Base-by-base conservation (phyloP, 768 basidiomycete genomes). In the Cystobasidiopsis lactophilus region DNA sequence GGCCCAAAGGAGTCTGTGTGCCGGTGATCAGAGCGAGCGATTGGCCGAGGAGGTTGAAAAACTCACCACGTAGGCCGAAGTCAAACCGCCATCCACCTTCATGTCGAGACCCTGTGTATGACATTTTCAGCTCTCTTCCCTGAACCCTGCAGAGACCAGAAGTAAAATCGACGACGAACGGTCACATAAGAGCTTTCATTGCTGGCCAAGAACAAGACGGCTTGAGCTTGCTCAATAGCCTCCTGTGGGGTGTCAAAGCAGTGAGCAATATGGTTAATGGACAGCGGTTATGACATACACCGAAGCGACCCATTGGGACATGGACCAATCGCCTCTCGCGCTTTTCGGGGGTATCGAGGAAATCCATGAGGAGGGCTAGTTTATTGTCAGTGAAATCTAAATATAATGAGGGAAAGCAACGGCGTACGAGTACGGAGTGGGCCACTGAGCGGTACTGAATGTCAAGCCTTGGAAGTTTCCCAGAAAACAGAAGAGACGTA, bases 311-410 rank as follows among this genome's bases (percentile, higher is more conserved):
- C 54, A 57, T 51, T 7, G 49, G 48, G 23, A 54, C 27, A 60
- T 88, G 85, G 21, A 85, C 78, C 65, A 95, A 65, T 43, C 93
- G 75, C 27, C 93, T 78, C 40, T 95, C 77, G 54, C 81, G 77
- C 71, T 96, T 96, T 73, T 98, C 93, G 41, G 79, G 72, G 19
- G 93, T 95, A 68, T 96, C 77, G 63, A 98, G 75, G 74, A 91
- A 98, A 67, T 96, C 80, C 93, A 98, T 98, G 27, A 98, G 73
- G 43, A 98, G 77, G 37, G 89, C 85, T 89, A n/a, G 63, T n/a
- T 26, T 13, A n/a, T 16, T 7, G 35, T 33, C 30, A 40, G 33
- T 19, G 40, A 26, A 19, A 51, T 23, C 37, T 37, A 47, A 26
- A 39, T 2, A 35, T 24, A 27, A 24, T 21, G 37, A 40, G 19